These are phyloP conservation scores for Raphanus hybrid DNA, from an alignment of 441 rosid genomes.

Conservation along the genomic window DNA sequence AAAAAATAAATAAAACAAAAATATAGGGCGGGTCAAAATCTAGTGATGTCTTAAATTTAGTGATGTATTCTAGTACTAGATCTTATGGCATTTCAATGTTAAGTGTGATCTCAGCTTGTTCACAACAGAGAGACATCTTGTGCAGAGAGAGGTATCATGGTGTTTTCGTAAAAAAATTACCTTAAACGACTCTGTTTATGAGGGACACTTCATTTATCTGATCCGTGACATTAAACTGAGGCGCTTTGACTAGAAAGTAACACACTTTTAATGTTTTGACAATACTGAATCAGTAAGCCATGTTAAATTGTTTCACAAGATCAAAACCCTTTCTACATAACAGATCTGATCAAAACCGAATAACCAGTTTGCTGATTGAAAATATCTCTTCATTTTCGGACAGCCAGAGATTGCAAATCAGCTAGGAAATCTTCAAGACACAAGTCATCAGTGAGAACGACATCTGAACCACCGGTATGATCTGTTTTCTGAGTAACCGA, in stretches of 20 bases:
- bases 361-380: not conserved
- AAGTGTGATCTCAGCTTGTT: slow-evolving; percentile 63
- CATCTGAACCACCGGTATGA: slow-evolving; percentile 63
- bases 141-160: slow-evolving; percentile 63
- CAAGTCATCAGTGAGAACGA: slow-evolving; percentile 81
- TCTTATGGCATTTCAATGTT: slow-evolving; percentile 59
- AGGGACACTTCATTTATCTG: not conserved
- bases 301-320: slow-evolving; percentile 4
- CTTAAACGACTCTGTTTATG: not conserved
- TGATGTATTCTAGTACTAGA: no score
- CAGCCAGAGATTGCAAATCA: slow-evolving; percentile 82
- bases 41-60: no score
- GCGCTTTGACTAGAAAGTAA: not conserved
- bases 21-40: no score
- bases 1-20: no score
- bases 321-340: slow-evolving; percentile 7
- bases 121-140: slow-evolving; percentile 47
- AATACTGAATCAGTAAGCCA: slow-evolving; percentile 10
- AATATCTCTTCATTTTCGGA: slow-evolving; percentile 41
- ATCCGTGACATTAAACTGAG: slow-evolving; percentile 1
- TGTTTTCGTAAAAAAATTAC: not conserved
- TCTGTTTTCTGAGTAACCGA: slow-evolving; percentile 76
- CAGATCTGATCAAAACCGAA: slow-evolving; percentile 20
- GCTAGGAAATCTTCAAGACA: slow-evolving; percentile 83
- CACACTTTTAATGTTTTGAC: not conserved